phyloP scores from a whole-genome alignment of 164 flowering plant genomes.

The Annona cherimola region DNA sequence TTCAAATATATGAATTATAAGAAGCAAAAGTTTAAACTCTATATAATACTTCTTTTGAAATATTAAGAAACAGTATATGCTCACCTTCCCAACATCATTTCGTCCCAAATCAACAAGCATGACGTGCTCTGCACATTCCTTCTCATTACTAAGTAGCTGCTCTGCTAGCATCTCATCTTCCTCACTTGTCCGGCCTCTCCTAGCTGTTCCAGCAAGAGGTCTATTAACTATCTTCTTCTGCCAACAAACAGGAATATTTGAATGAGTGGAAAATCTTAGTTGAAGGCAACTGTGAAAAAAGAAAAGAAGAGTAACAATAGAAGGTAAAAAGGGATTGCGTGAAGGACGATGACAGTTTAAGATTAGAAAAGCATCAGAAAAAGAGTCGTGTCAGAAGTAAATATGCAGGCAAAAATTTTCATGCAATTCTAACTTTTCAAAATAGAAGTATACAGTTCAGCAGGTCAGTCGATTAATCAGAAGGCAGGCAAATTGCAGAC shows the following conservation, averaged over 20 bases:
- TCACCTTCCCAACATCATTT: constrained; percentile 99
- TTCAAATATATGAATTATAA: no score
- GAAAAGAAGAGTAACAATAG: not conserved
- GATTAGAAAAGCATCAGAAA: not conserved
- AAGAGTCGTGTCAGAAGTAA: not conserved
- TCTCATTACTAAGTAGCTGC: constrained; percentile 72
- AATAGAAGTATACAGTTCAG: not conserved
- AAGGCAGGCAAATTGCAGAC: no score
- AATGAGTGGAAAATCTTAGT: not conserved
- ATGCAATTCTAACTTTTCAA: no score
- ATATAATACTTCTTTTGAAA: no score
- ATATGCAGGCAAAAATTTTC: not conserved
- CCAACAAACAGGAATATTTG: constrained; percentile 3
- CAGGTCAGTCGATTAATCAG: not conserved
- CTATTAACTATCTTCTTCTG: constrained; percentile 66
- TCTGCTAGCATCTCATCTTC: constrained; percentile 70
- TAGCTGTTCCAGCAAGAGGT: constrained; percentile 87
- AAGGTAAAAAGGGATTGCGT: not conserved
- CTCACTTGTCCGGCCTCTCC: constrained; percentile 81
- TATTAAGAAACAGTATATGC: no score
- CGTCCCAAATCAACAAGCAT: constrained; percentile 97
- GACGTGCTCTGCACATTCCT: constrained; percentile 94
- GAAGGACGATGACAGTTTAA: not conserved
- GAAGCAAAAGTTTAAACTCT: no score
- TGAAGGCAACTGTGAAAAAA: not conserved